phyloP scores from a whole-genome alignment of 257 asterid genomes.

The Solanum clarkiae region DNA sequence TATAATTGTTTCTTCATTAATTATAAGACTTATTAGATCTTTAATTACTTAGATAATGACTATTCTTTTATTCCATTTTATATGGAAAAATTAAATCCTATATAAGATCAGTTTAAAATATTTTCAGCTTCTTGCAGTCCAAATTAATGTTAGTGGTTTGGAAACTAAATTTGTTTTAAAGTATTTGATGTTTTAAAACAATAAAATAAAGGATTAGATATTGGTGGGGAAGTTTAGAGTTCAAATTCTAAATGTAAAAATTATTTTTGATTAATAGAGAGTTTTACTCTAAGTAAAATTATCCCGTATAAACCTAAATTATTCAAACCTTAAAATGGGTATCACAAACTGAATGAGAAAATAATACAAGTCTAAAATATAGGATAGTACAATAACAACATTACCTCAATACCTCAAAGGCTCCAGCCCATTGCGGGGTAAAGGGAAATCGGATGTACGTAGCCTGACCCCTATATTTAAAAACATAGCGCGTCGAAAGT shows the following conservation, averaged over 20 bases:
- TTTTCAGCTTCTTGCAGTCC: background rate
- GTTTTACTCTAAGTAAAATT: background rate
- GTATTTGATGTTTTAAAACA: no score
- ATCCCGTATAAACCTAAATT: rapidly evolving
- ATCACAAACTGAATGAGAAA: rapidly evolving
- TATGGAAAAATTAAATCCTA: background rate
- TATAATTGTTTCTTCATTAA: background rate
- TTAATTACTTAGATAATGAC: background rate
- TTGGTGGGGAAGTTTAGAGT: rapidly evolving
- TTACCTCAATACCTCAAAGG: no score
- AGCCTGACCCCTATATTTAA: no score
- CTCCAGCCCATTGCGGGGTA: no score
- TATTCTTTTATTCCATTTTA: background rate
- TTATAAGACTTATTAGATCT: background rate
- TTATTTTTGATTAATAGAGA: background rate
- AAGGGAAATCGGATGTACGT: no score
- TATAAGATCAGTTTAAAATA: background rate
- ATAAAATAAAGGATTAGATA: no score
- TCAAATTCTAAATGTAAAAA: background rate
- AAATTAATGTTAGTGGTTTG: background rate
- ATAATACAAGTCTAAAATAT: background rate
- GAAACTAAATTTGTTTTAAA: background rate
- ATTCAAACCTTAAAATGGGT: rapidly evolving
- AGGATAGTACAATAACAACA: no score
- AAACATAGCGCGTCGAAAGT: no score